Evolutionary conservation across 208 protist genomes (phyloP).

Genomic region (Trypanosoma congolense): DNA sequence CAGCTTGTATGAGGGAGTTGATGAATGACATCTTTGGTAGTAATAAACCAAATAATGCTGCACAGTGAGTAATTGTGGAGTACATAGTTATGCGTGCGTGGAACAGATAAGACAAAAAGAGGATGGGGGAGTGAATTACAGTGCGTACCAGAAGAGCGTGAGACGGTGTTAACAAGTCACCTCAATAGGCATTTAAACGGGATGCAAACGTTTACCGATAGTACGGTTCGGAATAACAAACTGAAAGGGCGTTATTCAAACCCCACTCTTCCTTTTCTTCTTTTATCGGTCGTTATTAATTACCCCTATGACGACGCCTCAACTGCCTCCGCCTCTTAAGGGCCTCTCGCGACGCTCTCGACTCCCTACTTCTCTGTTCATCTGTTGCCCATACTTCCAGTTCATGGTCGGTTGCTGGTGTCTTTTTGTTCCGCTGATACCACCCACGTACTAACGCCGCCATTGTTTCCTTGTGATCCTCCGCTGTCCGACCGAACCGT

Average conservation of each 20-base stretch:
- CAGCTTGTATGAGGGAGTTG: neutral
- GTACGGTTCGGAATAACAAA: neutral
- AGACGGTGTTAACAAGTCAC: no score
- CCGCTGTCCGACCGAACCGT: slow-evolving; percentile 63
- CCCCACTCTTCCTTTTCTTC: slow-evolving; percentile 5
- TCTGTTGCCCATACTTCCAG: slow-evolving; percentile 41
- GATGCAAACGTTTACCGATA: no score
- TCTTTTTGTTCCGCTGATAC: slow-evolving; percentile 57
- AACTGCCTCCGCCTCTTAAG: slow-evolving; percentile 37
- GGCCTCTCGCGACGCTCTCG: slow-evolving; percentile 26
- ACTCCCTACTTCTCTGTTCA: slow-evolving; percentile 29
- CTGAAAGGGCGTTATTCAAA: neutral
- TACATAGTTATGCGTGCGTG: no score
- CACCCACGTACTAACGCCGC: slow-evolving; percentile 70
- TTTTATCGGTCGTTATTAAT: slow-evolving; percentile 10
- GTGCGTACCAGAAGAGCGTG: no score
- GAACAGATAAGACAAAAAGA: no score
- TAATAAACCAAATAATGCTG: neutral
- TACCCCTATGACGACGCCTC: slow-evolving; percentile 14
- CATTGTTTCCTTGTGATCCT: slow-evolving; percentile 72
- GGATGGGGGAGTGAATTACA: no score
- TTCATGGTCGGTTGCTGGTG: slow-evolving; percentile 39
- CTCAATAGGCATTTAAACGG: no score
- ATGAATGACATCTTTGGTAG: neutral
- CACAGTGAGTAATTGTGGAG: no score